Evolutionary conservation across 495 filamentous ascomycete genomes (phyloP).

Genomic region (Saxispiralis lemnorum): DNA sequence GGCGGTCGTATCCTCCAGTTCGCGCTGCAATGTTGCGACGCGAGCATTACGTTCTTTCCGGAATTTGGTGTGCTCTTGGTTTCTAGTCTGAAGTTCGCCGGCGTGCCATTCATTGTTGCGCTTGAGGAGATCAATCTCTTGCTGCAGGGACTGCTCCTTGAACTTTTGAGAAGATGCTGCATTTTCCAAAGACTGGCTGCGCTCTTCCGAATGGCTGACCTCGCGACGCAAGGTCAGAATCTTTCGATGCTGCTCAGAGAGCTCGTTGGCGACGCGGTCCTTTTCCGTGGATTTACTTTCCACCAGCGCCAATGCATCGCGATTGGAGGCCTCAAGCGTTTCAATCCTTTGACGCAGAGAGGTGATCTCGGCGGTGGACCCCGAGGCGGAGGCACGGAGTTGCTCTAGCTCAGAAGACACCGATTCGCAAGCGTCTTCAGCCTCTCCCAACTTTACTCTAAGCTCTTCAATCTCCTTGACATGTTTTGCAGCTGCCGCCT

Average conservation of each 20-base stretch:
- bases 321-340: constrained; percentile 75
- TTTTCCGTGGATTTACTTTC: constrained; percentile 81
- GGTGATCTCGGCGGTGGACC: constrained; percentile 58
- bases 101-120: constrained; percentile 86
- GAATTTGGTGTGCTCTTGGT: constrained; percentile 67
- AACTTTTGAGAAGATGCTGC: constrained; percentile 61
- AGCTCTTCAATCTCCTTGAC: constrained; percentile 45
- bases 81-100: constrained; percentile 74
- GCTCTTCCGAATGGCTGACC: constrained; percentile 59
- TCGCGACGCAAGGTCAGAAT: constrained; percentile 65
- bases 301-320: constrained; percentile 69
- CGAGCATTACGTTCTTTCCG: constrained; percentile 84
- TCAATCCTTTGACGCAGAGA: constrained; percentile 60
- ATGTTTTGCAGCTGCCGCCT: constrained; percentile 60
- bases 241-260: constrained; percentile 75
- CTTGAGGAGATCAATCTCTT: constrained; percentile 72
- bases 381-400: constrained; percentile 57
- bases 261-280: constrained; percentile 67
- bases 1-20: constrained; percentile 65
- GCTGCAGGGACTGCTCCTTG: constrained; percentile 69
- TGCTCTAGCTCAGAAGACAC: constrained; percentile 68
- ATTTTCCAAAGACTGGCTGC: constrained; percentile 61
- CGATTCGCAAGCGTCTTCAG: constrained; percentile 45
- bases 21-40: constrained; percentile 69
- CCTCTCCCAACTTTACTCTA: constrained; percentile 48